Evolutionary conservation across 106 monocot species (phyloP).

Genomic region (Amphibolis antarctica): DNA sequence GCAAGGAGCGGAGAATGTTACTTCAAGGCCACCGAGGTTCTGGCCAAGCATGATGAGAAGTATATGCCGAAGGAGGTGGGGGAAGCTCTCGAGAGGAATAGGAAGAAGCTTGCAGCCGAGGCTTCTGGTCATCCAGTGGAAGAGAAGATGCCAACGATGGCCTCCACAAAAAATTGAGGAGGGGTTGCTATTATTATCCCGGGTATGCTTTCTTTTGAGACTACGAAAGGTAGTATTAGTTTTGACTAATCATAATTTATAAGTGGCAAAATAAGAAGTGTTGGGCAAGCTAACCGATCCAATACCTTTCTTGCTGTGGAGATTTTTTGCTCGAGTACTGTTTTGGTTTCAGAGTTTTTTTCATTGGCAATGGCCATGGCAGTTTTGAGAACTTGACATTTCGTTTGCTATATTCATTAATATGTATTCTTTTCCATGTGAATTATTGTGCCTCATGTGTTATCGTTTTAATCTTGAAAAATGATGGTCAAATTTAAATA

Average conservation of each 20-base stretch:
- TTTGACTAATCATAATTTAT: not conserved
- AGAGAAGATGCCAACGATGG: not conserved
- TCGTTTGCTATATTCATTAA: too few species aligned
- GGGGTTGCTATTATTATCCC: not conserved
- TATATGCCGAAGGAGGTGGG: constrained; percentile 98
- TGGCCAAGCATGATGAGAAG: constrained; percentile 99
- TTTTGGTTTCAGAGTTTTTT: too few species aligned
- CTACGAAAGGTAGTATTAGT: not conserved
- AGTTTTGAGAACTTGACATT: too few species aligned
- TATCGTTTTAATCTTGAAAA: too few species aligned
- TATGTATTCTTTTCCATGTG: not conserved
- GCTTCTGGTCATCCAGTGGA: not conserved
- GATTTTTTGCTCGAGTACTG: too few species aligned
- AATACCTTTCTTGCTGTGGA: too few species aligned
- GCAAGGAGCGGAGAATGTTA: constrained; percentile 51
- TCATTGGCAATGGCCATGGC: too few species aligned
- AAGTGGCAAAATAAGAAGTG: not conserved
- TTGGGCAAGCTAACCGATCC: not conserved
- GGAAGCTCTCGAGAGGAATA: constrained; percentile 78
- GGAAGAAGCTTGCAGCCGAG: constrained; percentile 61
- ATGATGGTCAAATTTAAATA: too few species aligned
- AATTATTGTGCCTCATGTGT: not conserved
- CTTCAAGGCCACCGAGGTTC: constrained; percentile 77
- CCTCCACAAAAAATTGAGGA: too few species aligned
- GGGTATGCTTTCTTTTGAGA: not conserved